Base-by-base conservation (phyloP, 306 rosid genomes). In the Cicer arietinum region DNA sequence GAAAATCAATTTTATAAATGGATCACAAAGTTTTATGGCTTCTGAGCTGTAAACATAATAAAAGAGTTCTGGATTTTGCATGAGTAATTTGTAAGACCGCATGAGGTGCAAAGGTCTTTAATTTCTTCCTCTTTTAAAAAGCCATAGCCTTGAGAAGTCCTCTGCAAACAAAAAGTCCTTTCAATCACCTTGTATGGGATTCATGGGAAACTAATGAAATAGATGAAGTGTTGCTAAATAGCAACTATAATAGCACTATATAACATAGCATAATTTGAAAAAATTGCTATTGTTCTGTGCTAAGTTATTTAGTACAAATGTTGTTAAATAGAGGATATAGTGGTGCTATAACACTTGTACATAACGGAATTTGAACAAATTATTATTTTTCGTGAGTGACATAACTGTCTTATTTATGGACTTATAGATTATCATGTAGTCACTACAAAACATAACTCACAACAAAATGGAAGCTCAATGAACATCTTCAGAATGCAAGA, bases 31-130 rank as follows among this genome's bases (percentile, higher is more conserved):
- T 69, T 46, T 88, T 54, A 84, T 40, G 96, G 90, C 69, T 89
- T 91, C 77, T 88, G 96, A 69, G 96, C 89, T 13, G 92, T 82
- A 75, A 93, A 91, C 96, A 89, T 93, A 60, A 89, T 89, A 87
- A 89, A 88, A 78, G 87, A 83, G 58, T 83, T 85, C 79, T 89
- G 89, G 74, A 86, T 70, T 81, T 88, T 89, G 87, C 87, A 76
- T 5, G 93, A 86, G 85, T 86, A 93, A 83, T 88, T 91, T 13
- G 87, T 89, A 77, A 93, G 92, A 73, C 97, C 95, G 8, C 92
- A 89, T 45, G 93, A 91, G n/a, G 81, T 81, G 85, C 90, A 88
- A 83, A 90, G 76, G 69, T 89, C 96, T 76, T 78, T 68, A 52
- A 88, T 93, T 85, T 90, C 97, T 76, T 88, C 90, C 81, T 84